Percentiles rank a stretch among this genome's conserved stretches.
These are phyloP conservation scores for Diaporthe longicolla DNA, from an alignment of 2,329 filamentous ascomycete species.

Conservation along the genomic window DNA sequence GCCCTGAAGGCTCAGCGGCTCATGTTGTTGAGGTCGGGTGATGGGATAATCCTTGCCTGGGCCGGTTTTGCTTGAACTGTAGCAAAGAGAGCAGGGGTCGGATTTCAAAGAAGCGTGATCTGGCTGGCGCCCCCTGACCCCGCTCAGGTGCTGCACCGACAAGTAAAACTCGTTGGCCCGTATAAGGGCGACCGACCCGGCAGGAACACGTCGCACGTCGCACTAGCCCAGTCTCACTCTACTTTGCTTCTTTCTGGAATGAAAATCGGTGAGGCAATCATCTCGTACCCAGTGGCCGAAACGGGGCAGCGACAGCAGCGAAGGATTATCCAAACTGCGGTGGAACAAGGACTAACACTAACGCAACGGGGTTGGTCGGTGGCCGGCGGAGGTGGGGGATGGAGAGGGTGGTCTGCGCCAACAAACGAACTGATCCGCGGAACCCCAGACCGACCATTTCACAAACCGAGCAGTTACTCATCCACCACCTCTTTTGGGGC, in stretches of 20 bases:
- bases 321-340: not conserved
- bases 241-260: not conserved
- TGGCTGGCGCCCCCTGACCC: constrained; percentile 7
- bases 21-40: not conserved
- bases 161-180: not conserved
- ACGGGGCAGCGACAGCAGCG: not conserved
- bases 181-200: not conserved
- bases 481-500: not conserved
- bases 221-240: not conserved
- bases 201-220: not conserved
- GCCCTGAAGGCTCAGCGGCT: not conserved
- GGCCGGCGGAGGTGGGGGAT: not conserved
- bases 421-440: not conserved
- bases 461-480: not conserved
- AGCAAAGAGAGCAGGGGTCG: not conserved
- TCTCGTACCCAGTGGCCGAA: not conserved
- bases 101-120: not conserved
- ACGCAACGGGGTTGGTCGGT: too few relatives aligned
- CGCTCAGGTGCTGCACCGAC: not conserved
- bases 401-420: not conserved
- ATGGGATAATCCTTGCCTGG: not conserved
- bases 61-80: not conserved
- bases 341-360: not conserved
- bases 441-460: not conserved
- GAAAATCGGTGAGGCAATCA: not conserved